Percentiles rank a stretch among this genome's conserved stretches.
Evolutionary conservation across 345 rosid genomes (phyloP).

Genomic region (Eucalyptus rudis): DNA sequence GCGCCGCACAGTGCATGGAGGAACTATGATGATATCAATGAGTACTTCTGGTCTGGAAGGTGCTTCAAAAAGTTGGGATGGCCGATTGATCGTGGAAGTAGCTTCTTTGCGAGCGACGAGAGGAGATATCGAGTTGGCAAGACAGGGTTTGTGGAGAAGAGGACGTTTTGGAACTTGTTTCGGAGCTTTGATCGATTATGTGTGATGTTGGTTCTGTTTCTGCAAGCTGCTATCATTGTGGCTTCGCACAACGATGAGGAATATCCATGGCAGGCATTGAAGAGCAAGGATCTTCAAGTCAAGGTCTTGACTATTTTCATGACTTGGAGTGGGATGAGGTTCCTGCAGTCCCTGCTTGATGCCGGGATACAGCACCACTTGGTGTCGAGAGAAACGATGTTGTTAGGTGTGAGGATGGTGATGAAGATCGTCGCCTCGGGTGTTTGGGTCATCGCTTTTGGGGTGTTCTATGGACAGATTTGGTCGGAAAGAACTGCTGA

Average conservation of each 20-base stretch:
- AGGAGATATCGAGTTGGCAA: constrained; percentile 50
- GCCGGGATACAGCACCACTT: constrained; percentile 77
- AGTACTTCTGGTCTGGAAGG: constrained; percentile 84
- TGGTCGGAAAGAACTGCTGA: constrained; percentile 67
- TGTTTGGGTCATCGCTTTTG: constrained; percentile 59
- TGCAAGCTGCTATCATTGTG: constrained; percentile 65
- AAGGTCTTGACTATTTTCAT: constrained; percentile 65
- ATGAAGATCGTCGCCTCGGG: constrained; percentile 50
- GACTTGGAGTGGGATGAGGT: constrained; percentile 66
- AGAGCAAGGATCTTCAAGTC: constrained; percentile 40
- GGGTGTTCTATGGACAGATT: constrained; percentile 57
- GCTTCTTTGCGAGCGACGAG: constrained; percentile 16
- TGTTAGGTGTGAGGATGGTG: constrained; percentile 58
- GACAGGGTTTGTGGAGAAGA: constrained; percentile 81
- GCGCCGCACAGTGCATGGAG: constrained; percentile 75
- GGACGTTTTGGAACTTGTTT: constrained; percentile 73
- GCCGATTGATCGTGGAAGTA: constrained; percentile 49
- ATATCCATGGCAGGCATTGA: constrained; percentile 47
- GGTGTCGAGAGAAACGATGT: constrained; percentile 48
- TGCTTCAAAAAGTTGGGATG: constrained; percentile 60
- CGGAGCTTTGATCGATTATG: constrained; percentile 76
- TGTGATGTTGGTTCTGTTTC: constrained; percentile 58
- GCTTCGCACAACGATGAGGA: constrained; percentile 43
- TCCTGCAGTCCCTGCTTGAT: constrained; percentile 68
- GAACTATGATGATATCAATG: constrained; percentile 83